A percentile compares a stretch with the other conserved stretches of the same genome.
phyloP scores from a whole-genome alignment of 148 eudicot species.

The Talinum fruticosum region DNA sequence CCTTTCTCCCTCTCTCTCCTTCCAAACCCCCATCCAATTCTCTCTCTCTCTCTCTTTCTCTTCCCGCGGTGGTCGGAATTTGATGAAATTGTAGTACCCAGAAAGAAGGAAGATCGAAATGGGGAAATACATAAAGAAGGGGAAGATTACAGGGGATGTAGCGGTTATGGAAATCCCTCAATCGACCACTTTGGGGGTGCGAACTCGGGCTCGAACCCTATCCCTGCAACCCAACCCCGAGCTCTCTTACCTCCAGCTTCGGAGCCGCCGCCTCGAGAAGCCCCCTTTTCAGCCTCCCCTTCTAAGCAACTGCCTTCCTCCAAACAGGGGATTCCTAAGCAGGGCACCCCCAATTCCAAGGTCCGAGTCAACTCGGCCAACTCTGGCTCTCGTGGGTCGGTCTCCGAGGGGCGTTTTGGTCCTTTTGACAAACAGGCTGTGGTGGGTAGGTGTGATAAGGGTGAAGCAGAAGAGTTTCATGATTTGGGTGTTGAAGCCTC shows the following conservation, averaged over 20 bases:
- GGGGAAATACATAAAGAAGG: conserved; percentile 75
- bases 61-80: no score
- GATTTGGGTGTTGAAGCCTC: conserved; percentile 36
- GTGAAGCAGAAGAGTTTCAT: conserved; percentile 28
- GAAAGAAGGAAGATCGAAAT: conserved; percentile 16
- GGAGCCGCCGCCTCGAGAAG: conserved; percentile 66
- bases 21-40: no score
- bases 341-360: conserved; percentile 11
- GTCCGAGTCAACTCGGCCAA: conserved; percentile 27
- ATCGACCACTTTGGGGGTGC: conserved; percentile 53
- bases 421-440: conserved; percentile 21
- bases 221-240: conserved; percentile 54
- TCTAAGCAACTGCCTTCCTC: background rate
- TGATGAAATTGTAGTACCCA: conserved; percentile 11
- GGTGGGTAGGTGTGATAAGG: conserved; percentile 21
- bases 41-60: background rate
- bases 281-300: conserved; percentile 32
- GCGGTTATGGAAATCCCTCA: conserved; percentile 58
- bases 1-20: background rate
- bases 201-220: conserved; percentile 75
- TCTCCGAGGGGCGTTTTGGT: conserved; percentile 22
- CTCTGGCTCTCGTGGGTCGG: conserved; percentile 25
- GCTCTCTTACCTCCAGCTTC: conserved; percentile 66
- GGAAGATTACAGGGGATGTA: conserved; percentile 48
- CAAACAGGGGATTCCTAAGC: background rate